phyloP scores from a whole-genome alignment of 768 basidiomycete species.

The Agaricus blazei region DNA sequence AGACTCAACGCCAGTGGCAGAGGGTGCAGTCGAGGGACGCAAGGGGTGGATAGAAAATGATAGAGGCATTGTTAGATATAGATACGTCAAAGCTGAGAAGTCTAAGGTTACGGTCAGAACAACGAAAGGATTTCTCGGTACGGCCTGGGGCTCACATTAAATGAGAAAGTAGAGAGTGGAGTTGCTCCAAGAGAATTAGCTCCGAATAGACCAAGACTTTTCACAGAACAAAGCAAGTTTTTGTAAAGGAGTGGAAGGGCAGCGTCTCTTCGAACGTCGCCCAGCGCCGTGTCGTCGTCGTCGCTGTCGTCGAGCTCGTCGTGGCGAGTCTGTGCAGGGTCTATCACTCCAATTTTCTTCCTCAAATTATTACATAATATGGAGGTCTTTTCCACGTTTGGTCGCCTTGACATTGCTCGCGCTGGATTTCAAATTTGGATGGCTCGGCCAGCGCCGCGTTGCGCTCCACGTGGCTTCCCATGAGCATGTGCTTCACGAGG shows the following conservation, averaged over 20 bases:
- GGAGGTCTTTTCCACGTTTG: not conserved
- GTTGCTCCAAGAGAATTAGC: not conserved
- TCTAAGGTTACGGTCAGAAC: not conserved
- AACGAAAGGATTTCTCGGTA: not conserved
- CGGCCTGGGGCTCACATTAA: not conserved
- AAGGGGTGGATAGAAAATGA: not conserved
- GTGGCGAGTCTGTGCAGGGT: not conserved
- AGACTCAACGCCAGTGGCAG: not conserved
- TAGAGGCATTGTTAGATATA: not conserved
- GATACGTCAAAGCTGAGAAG: not conserved
- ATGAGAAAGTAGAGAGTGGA: not conserved
- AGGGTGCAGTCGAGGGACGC: not conserved
- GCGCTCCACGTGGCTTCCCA: too few species aligned
- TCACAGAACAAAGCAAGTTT: not conserved
- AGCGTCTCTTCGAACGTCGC: constrained; percentile 3
- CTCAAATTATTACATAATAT: constrained; percentile 7
- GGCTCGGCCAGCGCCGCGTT: too few species aligned
- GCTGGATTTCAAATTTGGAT: too few species aligned
- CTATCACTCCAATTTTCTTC: not conserved
- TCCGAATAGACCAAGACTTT: constrained; percentile 4
- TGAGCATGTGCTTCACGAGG: too few species aligned
- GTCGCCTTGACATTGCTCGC: not conserved
- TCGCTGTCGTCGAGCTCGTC: constrained; percentile 4
- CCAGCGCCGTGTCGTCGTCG: constrained; percentile 5
- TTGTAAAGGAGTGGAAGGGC: constrained; percentile 6